phyloP scores from a whole-genome alignment of 345 rosid genomes.

The Lepidium didymum region DNA sequence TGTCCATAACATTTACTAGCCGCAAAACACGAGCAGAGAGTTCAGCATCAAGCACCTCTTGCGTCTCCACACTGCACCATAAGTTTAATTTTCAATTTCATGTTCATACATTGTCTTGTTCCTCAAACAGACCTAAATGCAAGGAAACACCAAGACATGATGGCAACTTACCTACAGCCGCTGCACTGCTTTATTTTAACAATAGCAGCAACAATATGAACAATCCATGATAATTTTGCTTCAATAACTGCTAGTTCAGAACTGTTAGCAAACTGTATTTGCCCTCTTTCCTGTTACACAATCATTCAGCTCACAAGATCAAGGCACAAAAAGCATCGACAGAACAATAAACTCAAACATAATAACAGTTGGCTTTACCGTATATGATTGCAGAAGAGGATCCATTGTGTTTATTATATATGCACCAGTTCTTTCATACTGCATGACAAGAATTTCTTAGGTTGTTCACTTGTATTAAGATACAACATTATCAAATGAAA shows the following conservation, averaged over 20 bases:
- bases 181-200: slow-evolving; percentile 81
- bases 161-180: slow-evolving; percentile 67
- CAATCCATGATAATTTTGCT: slow-evolving; percentile 95
- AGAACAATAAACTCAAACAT: slow-evolving; percentile 7
- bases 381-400: slow-evolving; percentile 89
- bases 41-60: slow-evolving; percentile 97
- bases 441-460: slow-evolving; percentile 23
- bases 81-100: slow-evolving; percentile 2
- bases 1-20: slow-evolving; percentile 82
- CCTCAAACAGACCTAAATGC: slow-evolving; percentile 11
- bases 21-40: slow-evolving; percentile 97
- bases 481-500: background rate
- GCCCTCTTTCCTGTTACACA: slow-evolving; percentile 71
- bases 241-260: slow-evolving; percentile 75
- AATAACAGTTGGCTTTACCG: slow-evolving; percentile 42
- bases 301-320: slow-evolving; percentile 9
- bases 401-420: slow-evolving; percentile 85
- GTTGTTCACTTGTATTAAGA: slow-evolving; percentile 11
- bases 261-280: slow-evolving; percentile 47
- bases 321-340: background rate
- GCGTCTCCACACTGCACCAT: slow-evolving; percentile 77
- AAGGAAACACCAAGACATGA: slow-evolving; percentile 1
- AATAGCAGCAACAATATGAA: slow-evolving; percentile 92
- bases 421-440: slow-evolving; percentile 87
- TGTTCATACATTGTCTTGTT: slow-evolving; percentile 3